Percentiles rank a stretch among this genome's conserved stretches.
Evolutionary conservation across 1,139 yeast species (phyloP).

Genomic region (Suhomyces yuchorum): DNA sequence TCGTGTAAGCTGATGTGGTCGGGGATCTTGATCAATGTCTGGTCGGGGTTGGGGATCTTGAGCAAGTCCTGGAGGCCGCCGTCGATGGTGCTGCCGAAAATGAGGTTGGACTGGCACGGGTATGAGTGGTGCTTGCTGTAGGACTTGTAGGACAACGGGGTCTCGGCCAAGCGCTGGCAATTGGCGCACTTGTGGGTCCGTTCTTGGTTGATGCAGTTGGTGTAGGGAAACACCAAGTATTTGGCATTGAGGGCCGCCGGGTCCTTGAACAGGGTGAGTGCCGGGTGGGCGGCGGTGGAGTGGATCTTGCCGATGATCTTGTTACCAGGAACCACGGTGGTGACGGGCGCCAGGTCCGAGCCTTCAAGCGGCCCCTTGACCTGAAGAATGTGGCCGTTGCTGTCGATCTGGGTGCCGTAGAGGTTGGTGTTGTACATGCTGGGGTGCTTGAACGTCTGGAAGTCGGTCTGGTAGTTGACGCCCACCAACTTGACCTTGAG

Average conservation of each 20-base stretch:
- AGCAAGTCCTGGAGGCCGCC: constrained; percentile 47
- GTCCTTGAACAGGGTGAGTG: constrained; percentile 7
- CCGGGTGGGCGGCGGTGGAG: constrained; percentile 13
- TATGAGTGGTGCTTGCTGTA: constrained; percentile 17
- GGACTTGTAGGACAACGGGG: constrained; percentile 10
- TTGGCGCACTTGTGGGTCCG: constrained; percentile 23
- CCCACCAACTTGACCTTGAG: constrained; percentile 37
- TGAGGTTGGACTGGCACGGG: constrained; percentile 29
- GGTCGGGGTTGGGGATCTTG: constrained; percentile 29
- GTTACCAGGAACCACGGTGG: constrained; percentile 34
- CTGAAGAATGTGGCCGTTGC: not conserved
- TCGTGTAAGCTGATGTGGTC: constrained; percentile 40
- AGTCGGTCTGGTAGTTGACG: constrained; percentile 30
- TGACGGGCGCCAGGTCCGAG: not conserved
- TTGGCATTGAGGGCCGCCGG: constrained; percentile 19
- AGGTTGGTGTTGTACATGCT: constrained; percentile 8
- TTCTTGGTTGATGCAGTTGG: constrained; percentile 35
- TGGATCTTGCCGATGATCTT: constrained; percentile 34
- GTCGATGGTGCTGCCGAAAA: constrained; percentile 40
- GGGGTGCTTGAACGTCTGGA: constrained; percentile 20
- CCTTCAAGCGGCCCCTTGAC: not conserved
- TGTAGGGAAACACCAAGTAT: constrained; percentile 39
- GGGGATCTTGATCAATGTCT: constrained; percentile 33
- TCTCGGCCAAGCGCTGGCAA: constrained; percentile 21
- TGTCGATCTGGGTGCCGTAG: not conserved